Base-by-base conservation (phyloP, 2,329 filamentous ascomycete species). In the Colletotrichum kahawae region DNA sequence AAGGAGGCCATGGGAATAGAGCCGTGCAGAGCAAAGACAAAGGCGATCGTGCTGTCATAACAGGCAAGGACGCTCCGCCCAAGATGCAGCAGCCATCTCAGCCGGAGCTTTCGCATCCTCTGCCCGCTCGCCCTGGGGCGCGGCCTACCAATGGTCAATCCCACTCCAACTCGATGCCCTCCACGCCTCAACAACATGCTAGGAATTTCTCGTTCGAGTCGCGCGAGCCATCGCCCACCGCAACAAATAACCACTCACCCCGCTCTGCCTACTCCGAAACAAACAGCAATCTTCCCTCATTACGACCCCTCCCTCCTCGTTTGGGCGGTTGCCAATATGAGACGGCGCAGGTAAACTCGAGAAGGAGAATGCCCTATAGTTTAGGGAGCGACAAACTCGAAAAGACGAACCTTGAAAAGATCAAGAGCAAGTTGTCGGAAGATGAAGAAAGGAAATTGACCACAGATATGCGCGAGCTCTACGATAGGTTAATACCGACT, bases 181-280 rank as follows among this genome's bases (percentile, higher is more conserved):
- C 96, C 1, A 98, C 96, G 4, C 97, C 96, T 10, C 95, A 96
- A 81, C 96, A 98, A 83, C 94, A 95, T 84, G 92, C 95, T 78
- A 92, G 95, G 74, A 93, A 96, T 80, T 94, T 97, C 81, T 94
- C 94, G 4, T 94, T 94, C 80, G 92, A 92, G 82, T 97, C 95
- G 63, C 91, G 90, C 77, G 90, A 92, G 76, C 96, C 95, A 12
- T 98, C 96, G 18, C 96, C 96, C 48, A 94, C 91, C 79, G 92
- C 93, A 67, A 89, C 92, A 64, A 92, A 92, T 78, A 95, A 93
- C 83, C 95, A 96, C 79, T 98, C 96, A 16, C 97, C 96, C 51
- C 93, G 94, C 75, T 98, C 96, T 5, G 95, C 94, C 21, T 96
- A 96, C 80, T 98, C 95, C 62, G 96, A 98, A 84, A 94, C 95